Base-by-base conservation (phyloP, 108 stramenopile species). In the Chaetoceros muelleri region DNA sequence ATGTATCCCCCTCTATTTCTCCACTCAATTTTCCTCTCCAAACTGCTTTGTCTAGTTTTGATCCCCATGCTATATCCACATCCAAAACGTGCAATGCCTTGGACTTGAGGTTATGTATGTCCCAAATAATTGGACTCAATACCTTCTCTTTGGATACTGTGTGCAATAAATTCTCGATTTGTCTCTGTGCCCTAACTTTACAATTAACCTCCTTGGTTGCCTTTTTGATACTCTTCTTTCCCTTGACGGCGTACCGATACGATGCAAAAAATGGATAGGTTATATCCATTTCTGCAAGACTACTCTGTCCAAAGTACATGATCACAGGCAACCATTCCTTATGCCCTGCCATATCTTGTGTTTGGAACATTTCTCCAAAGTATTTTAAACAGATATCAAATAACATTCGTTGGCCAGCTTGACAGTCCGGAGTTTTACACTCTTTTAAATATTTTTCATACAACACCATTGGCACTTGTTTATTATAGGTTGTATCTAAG, bases 11-110 rank as follows among this genome's bases (percentile, higher is more conserved):
- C n/a, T 49, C 48, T 21, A 23, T 18, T 49, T 7, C 23, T 16
- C 48, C 48, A 18, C 48, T 49, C 7, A 49, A n/a, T 24, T 21
- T 49, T 16, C 48, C 48, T 24, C 48, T 21, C 48, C 48, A 49
- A 16, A 49, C n/a, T 49, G 48, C 48, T n/a, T 49, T 49, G 48
- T 7, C 7, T 7, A 49, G 7, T 24, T 49, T 49, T 23, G 19
- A 7, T 49, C n/a, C 48, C 48, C 48, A 49, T 7, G 48, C 7
- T 16, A 49, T 49, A 21, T 21, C 48, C n/a, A 49, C 48, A n/a
- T 49, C 48, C 13, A 49, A 18, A 21, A 23, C 48, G 7, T 49
- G 7, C 13, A 40, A 10, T 40, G 34, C 34, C n/a, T 24, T 5
- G n/a, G 23, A 49, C n/a, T 21, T 24, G 13, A 24, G n/a, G 18